These are phyloP conservation scores for Elongisporangium undulatum DNA, from an alignment of 352 stramenopile genomes.

Conservation along the genomic window DNA sequence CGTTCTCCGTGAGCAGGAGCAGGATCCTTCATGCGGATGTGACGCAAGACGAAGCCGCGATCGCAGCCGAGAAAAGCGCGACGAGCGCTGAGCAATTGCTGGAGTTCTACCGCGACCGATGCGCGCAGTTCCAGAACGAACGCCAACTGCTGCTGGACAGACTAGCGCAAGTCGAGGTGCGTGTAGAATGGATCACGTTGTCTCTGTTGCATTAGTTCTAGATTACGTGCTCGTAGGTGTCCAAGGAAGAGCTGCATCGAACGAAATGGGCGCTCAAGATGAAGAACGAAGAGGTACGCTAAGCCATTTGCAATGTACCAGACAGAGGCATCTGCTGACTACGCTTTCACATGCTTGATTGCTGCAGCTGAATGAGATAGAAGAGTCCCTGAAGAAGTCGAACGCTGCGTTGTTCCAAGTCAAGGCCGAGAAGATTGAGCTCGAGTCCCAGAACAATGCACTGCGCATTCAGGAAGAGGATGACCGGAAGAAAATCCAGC, in stretches of 20 bases:
- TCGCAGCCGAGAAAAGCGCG: slow-evolving; percentile 3
- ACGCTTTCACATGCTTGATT: background rate
- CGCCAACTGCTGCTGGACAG: slow-evolving; percentile 44
- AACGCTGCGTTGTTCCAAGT: slow-evolving; percentile 62
- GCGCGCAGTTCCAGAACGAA: slow-evolving; percentile 61
- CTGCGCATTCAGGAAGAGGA: slow-evolving; percentile 71
- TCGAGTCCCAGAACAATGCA: slow-evolving; percentile 57
- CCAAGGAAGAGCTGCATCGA: slow-evolving; percentile 70
- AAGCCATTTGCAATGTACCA: background rate
- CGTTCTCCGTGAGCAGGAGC: slow-evolving; percentile 23
- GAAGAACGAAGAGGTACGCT: slow-evolving; percentile 57
- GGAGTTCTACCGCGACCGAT: slow-evolving; percentile 60
- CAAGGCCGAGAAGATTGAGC: slow-evolving; percentile 56
- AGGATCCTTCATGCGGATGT: slow-evolving; percentile 8
- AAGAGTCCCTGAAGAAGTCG: slow-evolving; percentile 42
- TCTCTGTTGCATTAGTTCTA: background rate
- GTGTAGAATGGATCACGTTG: background rate
- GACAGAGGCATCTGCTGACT: slow-evolving; percentile 1
- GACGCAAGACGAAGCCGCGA: background rate
- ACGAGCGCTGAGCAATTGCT: slow-evolving; percentile 28
- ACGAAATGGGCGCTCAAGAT: slow-evolving; percentile 68
- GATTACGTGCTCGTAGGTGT: slow-evolving; percentile 29
- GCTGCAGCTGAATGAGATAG: slow-evolving; percentile 50
- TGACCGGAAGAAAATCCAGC: slow-evolving; percentile 78
- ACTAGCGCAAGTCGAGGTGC: slow-evolving; percentile 54